Base-by-base conservation (phyloP, 805 yeast species). In the Wickerhamiella sorbophila region DNA sequence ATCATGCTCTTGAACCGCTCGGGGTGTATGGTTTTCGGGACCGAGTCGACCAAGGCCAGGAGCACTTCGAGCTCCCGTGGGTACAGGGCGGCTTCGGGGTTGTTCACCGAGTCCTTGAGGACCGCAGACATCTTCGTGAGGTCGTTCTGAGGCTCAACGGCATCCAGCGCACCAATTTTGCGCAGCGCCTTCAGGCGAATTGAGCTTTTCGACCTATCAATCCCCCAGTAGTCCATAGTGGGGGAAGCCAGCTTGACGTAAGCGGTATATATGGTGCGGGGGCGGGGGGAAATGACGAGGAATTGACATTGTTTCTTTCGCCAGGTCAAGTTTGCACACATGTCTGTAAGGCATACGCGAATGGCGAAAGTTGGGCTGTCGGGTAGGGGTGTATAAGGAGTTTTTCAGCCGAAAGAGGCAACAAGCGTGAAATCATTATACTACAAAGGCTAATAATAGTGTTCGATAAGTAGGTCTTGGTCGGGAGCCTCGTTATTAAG, bases 1-100 rank as follows among this genome's bases (percentile, higher is more conserved):
- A 8, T 12, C 29, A 24, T 8, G 12, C 12, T 6, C 29, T 24
- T 24, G 10, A 24, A 12, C 29, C 12, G 6, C 12, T 24, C 29
- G 12, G 29, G 38, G 63, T 43, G 54, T 54, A 16, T 21, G 16
- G 24, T 24, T 15, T 26, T 21, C 3, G 39, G 32, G 12, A 21
- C 64, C 12, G 74, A 60, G 21, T 63, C 62, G 45, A 79, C 72
- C 21, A 79, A 57, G 0, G 84, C 80, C 36, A 71, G 49, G 44
- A 78, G 60, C 4, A 71, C 67, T 47, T 78, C 81, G 44, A 66
- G 64, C 53, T 70, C 72, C 6, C 51, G 52, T 10, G 40, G 20
- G 17, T 47, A 45, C 34, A 52, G 43, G n/a, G 45, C 44, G n/a
- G 33, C 43, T 16, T 26, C 44, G 12, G 20, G 33, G 17, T 9